Percentiles rank a stretch among this genome's conserved stretches.
Evolutionary conservation across 306 rosid genomes (phyloP).

Genomic region (Begonia loranthoides): DNA sequence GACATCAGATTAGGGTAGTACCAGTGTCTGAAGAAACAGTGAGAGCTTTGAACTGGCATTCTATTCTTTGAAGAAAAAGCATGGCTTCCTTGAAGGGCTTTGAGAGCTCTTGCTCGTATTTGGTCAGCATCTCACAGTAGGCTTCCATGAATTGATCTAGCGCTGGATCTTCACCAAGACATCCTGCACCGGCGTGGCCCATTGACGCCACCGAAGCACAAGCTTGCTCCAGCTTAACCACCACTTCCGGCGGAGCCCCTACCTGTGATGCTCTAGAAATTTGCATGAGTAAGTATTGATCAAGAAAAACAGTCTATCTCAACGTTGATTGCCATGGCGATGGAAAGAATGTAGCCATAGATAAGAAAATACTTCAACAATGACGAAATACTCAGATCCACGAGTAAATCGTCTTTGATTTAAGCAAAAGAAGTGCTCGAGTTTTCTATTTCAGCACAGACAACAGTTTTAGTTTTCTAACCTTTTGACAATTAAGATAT

Average conservation of each 20-base stretch:
- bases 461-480: constrained; percentile 1
- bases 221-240: constrained; percentile 66
- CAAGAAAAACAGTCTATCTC: too few species aligned
- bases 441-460: too few species aligned
- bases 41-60: constrained; percentile 72
- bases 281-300: too few species aligned
- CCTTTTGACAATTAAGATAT: constrained; percentile 90
- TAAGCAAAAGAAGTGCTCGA: too few species aligned
- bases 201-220: constrained; percentile 47
- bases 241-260: constrained; percentile 87
- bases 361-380: too few species aligned
- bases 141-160: constrained; percentile 99
- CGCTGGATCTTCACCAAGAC: constrained; percentile 90
- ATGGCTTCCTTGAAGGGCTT: constrained; percentile 93
- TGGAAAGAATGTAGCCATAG: too few species aligned
- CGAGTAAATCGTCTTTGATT: too few species aligned
- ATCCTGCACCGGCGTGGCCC: constrained; percentile 26
- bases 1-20: constrained; percentile 4
- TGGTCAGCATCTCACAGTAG: constrained; percentile 92
- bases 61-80: constrained; percentile 74
- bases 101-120: constrained; percentile 89
- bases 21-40: constrained; percentile 48
- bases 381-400: too few species aligned
- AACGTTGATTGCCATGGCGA: too few species aligned
- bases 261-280: constrained; percentile 26